These are phyloP conservation scores for Calcarisporium arbuscula DNA, from an alignment of 2,329 filamentous ascomycete species.

Conservation along the genomic window DNA sequence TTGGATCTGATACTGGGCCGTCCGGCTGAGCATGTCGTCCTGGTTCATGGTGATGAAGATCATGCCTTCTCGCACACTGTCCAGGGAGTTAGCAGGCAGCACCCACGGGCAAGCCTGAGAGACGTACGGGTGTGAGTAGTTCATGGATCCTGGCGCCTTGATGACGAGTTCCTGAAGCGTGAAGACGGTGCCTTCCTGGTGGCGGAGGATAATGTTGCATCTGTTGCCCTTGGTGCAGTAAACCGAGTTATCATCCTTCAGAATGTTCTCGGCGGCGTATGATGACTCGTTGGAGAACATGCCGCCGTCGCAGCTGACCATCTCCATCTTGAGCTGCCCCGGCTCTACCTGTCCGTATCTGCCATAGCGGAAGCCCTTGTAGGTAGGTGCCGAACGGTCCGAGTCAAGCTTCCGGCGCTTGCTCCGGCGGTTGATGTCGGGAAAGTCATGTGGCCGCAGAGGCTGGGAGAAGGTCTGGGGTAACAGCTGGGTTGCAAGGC, in stretches of 20 bases:
- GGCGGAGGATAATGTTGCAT: slow-evolving; percentile 80
- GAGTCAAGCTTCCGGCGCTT: slow-evolving; percentile 69
- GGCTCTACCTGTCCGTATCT: slow-evolving; percentile 82
- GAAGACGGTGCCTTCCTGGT: slow-evolving; percentile 75
- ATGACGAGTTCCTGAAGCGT: slow-evolving; percentile 81
- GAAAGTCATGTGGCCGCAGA: slow-evolving; percentile 29
- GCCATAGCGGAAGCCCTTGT: slow-evolving; percentile 68
- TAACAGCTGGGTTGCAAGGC: slow-evolving; percentile 20
- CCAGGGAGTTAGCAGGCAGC: slow-evolving; percentile 20
- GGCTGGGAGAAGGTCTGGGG: slow-evolving; percentile 26
- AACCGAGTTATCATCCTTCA: slow-evolving; percentile 74
- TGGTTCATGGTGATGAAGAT: slow-evolving; percentile 84
- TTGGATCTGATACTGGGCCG: slow-evolving; percentile 68
- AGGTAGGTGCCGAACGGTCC: slow-evolving; percentile 45
- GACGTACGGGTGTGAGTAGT: slow-evolving; percentile 81
- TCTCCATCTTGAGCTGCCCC: slow-evolving; percentile 76
- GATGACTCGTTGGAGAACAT: slow-evolving; percentile 55
- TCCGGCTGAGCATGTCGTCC: slow-evolving; percentile 67
- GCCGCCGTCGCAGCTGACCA: slow-evolving; percentile 84
- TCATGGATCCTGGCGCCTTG: slow-evolving; percentile 66
- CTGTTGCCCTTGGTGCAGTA: slow-evolving; percentile 86
- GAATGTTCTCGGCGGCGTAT: slow-evolving; percentile 72
- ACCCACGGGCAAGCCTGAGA: slow-evolving; percentile 4
- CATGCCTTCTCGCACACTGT: slow-evolving; percentile 82
- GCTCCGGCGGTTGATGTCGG: slow-evolving; percentile 44